phyloP scores from a whole-genome alignment of 2,329 filamentous ascomycete species.

The Xylaria sp. region DNA sequence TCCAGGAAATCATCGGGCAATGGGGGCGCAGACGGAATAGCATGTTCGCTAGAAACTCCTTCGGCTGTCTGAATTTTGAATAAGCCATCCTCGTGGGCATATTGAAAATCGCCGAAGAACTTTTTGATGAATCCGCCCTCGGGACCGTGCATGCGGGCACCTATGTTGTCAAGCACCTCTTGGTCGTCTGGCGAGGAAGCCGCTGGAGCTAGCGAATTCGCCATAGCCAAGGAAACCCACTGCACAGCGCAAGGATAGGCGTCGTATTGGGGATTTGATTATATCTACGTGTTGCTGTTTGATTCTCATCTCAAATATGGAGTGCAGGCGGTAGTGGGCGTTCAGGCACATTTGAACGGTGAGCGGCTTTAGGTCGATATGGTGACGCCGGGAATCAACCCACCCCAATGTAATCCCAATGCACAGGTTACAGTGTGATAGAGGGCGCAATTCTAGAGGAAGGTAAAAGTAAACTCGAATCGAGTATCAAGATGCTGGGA shows the following conservation, averaged over 20 bases:
- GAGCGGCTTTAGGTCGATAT: too few species aligned
- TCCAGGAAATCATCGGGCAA: conserved; percentile 35
- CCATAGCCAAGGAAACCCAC: conserved; percentile 22
- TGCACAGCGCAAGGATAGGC: neutral
- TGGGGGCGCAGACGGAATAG: conserved; percentile 32
- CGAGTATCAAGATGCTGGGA: neutral
- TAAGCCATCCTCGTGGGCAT: conserved; percentile 27
- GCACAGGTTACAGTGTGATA: neutral
- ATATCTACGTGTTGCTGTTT: neutral
- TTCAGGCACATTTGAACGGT: too few species aligned
- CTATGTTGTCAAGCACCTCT: conserved; percentile 42
- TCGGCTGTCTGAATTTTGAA: conserved; percentile 34
- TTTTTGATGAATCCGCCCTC: conserved; percentile 42
- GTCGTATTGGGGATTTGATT: neutral
- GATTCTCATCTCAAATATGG: neutral
- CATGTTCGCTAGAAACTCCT: conserved; percentile 23
- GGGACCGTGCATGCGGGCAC: conserved; percentile 42
- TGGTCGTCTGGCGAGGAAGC: conserved; percentile 30
- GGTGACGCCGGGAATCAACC: too few species aligned
- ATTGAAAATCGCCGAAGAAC: conserved; percentile 39
- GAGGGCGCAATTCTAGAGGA: neutral
- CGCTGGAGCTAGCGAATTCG: conserved; percentile 17
- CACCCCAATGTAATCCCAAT: neutral
- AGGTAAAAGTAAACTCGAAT: neutral
- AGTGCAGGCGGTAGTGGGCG: neutral